Conservation (phyloP, 257 asterid genomes). For the Solanum etuberosum region DNA sequence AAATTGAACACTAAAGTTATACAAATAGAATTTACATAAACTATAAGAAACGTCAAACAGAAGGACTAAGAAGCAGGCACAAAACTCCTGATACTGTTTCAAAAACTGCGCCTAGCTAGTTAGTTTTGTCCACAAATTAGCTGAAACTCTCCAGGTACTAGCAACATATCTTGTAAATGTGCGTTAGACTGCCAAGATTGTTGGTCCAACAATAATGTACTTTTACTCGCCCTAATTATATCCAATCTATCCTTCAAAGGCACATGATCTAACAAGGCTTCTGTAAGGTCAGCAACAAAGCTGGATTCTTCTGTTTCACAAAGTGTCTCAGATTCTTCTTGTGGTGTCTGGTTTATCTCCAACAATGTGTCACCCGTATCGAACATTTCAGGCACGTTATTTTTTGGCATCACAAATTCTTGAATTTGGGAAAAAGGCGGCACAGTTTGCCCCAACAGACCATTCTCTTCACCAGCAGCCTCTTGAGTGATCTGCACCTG, state of each 20-base stretch:
- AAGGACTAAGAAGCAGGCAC: not conserved
- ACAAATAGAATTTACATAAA: not conserved
- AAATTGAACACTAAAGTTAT: not conserved
- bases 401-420: not conserved
- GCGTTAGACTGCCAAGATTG: not conserved
- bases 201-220: not conserved
- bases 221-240: not conserved
- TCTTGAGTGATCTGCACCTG: too few species aligned
- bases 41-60: not conserved
- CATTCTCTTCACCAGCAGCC: too few species aligned
- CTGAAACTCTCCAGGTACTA: not conserved
- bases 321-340: not conserved
- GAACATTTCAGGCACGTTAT: not conserved
- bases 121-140: not conserved
- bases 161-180: not conserved
- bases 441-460: not conserved
- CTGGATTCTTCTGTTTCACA: not conserved
- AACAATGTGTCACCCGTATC: not conserved
- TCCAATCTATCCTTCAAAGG: not conserved
- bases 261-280: not conserved
- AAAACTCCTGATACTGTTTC: not conserved
- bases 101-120: not conserved
- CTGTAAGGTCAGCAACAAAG: not conserved
- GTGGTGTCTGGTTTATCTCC: not conserved
- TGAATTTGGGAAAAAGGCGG: not conserved